Conservation (phyloP, 192 early-diverging fungal genomes). For the Backusella parvicylindrica region DNA sequence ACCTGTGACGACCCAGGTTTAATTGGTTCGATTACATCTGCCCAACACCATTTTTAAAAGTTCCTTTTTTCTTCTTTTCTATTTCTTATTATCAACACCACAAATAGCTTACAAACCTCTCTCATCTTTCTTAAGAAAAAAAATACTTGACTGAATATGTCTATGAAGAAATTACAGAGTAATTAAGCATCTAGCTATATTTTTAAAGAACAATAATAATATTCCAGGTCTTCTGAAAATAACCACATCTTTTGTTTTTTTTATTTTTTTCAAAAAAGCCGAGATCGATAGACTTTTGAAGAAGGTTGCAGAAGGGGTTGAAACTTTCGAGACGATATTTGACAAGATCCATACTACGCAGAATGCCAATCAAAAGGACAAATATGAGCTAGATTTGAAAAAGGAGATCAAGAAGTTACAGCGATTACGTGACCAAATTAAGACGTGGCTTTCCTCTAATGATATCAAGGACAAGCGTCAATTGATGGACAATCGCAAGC, state of each 20-base stretch:
- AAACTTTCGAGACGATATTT: constrained; percentile 88
- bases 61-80: not conserved
- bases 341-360: constrained; percentile 82
- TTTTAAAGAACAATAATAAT: no score
- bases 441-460: constrained; percentile 90
- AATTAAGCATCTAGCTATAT: not conserved
- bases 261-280: constrained; percentile 48
- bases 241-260: not conserved
- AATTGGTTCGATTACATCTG: not conserved
- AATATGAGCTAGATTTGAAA: constrained; percentile 95
- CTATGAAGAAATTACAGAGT: constrained; percentile 11
- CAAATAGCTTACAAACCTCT: not conserved
- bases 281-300: constrained; percentile 97
- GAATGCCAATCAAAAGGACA: constrained; percentile 92
- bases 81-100: not conserved
- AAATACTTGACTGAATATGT: not conserved
- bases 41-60: no score
- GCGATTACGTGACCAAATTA: constrained; percentile 94
- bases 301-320: constrained; percentile 93
- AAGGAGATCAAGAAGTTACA: constrained; percentile 99
- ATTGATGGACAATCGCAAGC: constrained; percentile 85
- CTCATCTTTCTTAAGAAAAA: not conserved
- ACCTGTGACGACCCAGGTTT: not conserved
- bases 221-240: not conserved
- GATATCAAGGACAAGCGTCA: constrained; percentile 98